Evolutionary conservation across 106 monocot genomes (phyloP), one percentile per base, ranked within the genome.

Genomic region (Phalaenopsis equestris): DNA sequence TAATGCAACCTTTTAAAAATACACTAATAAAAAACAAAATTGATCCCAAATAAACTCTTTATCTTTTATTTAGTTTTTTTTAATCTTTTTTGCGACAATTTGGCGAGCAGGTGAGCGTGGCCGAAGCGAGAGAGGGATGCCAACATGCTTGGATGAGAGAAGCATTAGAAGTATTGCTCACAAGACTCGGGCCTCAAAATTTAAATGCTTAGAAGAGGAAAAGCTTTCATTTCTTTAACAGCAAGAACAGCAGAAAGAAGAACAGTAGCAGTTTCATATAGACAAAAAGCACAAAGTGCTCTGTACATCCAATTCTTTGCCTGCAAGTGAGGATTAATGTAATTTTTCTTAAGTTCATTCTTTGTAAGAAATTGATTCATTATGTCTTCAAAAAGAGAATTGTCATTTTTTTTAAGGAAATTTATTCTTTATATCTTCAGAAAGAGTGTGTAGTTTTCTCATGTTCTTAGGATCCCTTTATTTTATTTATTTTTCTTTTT

Each of bases 131-230:
- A 23, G 78, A 86, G 41, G 82, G 80, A 36, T 89, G 89, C 41
- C 17, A 84, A 15, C 86, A 86, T 58, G 14, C 8, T 8, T 89
- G 89, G 89, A 86, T 89, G 89, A 89, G 41, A 39, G 84, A 89
- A 56, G 89, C 89, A 1, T 70, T 89, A 77, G 84, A 89, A 36
- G 77, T 42, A 39, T 72, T 86, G 80, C 42, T 84, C 7, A 17
- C 65, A 79, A 18, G 75, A 79, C 39, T 80, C 68, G 30, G 70
- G 70, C 18, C 43, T 2, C 74, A 74, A 45, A 18, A n/a, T 45
- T 45, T 43, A 36, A 36, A 43, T 42, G 41, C 74, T 42, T 74
- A 43, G 42, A 14, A 12, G 41, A 72, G 72, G 72, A 72, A 72
- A 14, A 5, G 24, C 11, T 72, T 36, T 15, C 72, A 38, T 37